These are phyloP conservation scores for Pseudocohnilembus persalinus DNA, from an alignment of 169 alveolate species.

Conservation along the genomic window DNA sequence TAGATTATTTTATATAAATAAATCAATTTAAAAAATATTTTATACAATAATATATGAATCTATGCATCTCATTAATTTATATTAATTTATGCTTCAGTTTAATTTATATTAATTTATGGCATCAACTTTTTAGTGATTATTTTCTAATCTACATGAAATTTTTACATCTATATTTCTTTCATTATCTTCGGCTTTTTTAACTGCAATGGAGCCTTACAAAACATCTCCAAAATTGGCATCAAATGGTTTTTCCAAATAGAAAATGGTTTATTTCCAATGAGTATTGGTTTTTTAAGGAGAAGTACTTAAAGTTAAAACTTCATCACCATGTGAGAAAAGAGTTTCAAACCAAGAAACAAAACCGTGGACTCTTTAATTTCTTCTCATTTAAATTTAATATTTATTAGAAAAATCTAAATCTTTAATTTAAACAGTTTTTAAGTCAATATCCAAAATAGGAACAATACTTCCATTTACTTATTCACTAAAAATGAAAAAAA, in stretches of 20 bases:
- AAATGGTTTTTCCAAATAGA: slow-evolving; percentile 60
- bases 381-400: slow-evolving; percentile 61
- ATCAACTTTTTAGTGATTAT: slow-evolving; percentile 45
- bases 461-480: slow-evolving; percentile 45
- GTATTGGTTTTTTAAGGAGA: slow-evolving; percentile 69
- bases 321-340: slow-evolving; percentile 53
- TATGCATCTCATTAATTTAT: too few relatives aligned
- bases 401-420: slow-evolving; percentile 92
- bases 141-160: slow-evolving; percentile 60
- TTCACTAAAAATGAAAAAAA: slow-evolving; percentile 19
- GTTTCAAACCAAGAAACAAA: slow-evolving; percentile 83
- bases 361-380: slow-evolving; percentile 81
- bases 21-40: too few relatives aligned
- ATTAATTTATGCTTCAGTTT: slow-evolving; percentile 7
- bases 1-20: too few relatives aligned
- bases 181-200: slow-evolving; percentile 61
- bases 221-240: slow-evolving; percentile 64
- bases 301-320: slow-evolving; percentile 66
- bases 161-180: slow-evolving; percentile 79
- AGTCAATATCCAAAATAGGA: slow-evolving; percentile 87
- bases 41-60: too few relatives aligned
- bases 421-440: slow-evolving; percentile 88
- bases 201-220: slow-evolving; percentile 78
- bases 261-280: slow-evolving; percentile 75
- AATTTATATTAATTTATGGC: slow-evolving; percentile 21